These are phyloP conservation scores for Paraphaeosphaeria sporulosa DNA, from an alignment of 2,329 filamentous ascomycete species.

Conservation along the genomic window DNA sequence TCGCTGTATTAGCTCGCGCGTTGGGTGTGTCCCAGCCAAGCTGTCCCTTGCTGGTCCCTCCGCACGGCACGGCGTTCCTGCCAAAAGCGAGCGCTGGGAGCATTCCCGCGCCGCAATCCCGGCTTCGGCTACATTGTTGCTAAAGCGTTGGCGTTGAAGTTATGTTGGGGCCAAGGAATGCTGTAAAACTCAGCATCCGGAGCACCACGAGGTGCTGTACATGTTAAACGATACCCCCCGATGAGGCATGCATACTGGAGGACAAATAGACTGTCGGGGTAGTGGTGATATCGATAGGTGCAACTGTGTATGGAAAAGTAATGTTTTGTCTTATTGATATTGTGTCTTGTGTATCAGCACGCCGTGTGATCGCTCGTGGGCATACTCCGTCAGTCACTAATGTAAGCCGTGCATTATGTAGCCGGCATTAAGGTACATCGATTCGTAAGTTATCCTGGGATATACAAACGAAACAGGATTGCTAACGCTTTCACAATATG, in stretches of 20 bases:
- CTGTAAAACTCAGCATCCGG: background rate
- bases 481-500: no score
- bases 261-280: background rate
- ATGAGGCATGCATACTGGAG: background rate
- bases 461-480: no score
- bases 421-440: no score
- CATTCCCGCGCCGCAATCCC: background rate
- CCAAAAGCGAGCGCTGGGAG: background rate
- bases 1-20: background rate
- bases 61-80: background rate
- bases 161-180: background rate
- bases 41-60: background rate
- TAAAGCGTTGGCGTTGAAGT: background rate
- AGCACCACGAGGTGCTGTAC: background rate
- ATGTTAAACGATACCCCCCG: conserved; percentile 3
- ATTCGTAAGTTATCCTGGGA: no score
- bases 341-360: no score
- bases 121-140: background rate
- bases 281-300: background rate
- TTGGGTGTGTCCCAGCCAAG: background rate
- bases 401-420: no score
- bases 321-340: background rate
- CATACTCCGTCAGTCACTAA: no score
- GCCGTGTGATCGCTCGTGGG: no score
- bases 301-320: background rate